Base-by-base conservation (phyloP, 2,329 filamentous ascomycete genomes). In the Elsinoe necatrix region DNA sequence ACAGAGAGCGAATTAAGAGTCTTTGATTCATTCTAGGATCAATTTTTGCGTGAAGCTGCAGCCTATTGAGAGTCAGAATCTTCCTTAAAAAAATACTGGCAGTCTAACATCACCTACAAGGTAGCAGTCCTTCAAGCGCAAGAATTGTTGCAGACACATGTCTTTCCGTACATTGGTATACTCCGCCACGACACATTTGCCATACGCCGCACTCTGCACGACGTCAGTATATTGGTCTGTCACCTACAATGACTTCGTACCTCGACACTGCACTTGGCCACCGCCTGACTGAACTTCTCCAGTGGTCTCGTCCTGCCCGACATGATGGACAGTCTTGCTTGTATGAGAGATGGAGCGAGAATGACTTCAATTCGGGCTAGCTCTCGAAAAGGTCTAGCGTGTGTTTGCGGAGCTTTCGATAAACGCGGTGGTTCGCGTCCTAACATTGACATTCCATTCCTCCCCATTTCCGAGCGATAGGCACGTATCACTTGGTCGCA, bases 91-190 rank as follows among this genome's bases (percentile, higher is more conserved):
- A n/a, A n/a, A n/a, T 14, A 37, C 25, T 16, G 14, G 34, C 3
- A 6, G 14, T 37, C 2, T 37, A 2, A 37, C 14, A 7, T 18
- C 3, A 16, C 37, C 11, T 77, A 95, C 91, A 66, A 95, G 66
- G 67, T 89, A 95, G 68, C 92, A 97, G 63, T 95, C 79, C 69
- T 95, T 95, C 50, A 97, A 71, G 62, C 75, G 83, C 71, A 93
- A 76, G 64, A 98, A 97, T 67, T 96, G 90, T 58, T 82, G 83
- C 3, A 79, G 78, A 67, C 93, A 98, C 77, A 93, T 93, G 68
- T 96, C 89, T 68, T 95, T 95, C 64, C 90, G 81, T 2, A 95
- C 82, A 3, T 89, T 82, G 67, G 92, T 92, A 73, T 95, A 97
- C 68, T 97, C 92, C 37, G 83, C 82, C 52, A 92, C 80, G 61